Conservation (phyloP, 306 rosid species). For the Rosa persica region DNA sequence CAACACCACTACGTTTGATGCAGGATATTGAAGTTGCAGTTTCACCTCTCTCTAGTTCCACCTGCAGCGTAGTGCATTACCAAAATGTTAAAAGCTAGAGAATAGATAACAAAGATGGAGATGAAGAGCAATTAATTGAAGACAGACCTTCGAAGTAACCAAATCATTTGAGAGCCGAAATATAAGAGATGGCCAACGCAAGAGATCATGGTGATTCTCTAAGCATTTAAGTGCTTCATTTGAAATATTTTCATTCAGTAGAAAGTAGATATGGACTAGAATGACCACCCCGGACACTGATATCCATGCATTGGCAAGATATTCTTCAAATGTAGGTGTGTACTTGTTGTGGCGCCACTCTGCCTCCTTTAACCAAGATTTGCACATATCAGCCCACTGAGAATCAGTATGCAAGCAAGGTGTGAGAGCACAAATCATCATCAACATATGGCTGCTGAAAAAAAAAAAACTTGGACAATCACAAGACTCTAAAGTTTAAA, state of each 20-base stretch:
- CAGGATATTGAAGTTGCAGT: conserved; percentile 44
- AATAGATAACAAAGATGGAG: not conserved
- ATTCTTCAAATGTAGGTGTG: conserved; percentile 38
- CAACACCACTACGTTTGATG: conserved; percentile 22
- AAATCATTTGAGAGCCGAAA: conserved; percentile 61
- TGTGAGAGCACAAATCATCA: not conserved
- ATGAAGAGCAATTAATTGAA: not conserved
- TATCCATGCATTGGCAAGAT: conserved; percentile 50
- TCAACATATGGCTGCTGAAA: not conserved
- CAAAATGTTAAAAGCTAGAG: not conserved
- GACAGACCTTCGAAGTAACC: conserved; percentile 44
- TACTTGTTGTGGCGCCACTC: conserved; percentile 37
- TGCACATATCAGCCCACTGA: conserved; percentile 56
- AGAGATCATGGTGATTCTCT: conserved; percentile 28
- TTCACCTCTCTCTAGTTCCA: conserved; percentile 59
- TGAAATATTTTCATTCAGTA: conserved; percentile 33
- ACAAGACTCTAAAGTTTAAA: not conserved
- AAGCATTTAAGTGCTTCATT: conserved; percentile 35
- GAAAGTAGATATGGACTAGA: conserved; percentile 40
- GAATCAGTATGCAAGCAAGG: not conserved
- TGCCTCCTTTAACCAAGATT: conserved; percentile 57
- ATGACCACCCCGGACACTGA: conserved; percentile 40
- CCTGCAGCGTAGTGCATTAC: conserved; percentile 21
- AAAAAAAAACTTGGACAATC: not conserved
- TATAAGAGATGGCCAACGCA: conserved; percentile 37